These are phyloP conservation scores for Eucalyptus caleyi DNA, from an alignment of 345 rosid genomes.

Conservation along the genomic window DNA sequence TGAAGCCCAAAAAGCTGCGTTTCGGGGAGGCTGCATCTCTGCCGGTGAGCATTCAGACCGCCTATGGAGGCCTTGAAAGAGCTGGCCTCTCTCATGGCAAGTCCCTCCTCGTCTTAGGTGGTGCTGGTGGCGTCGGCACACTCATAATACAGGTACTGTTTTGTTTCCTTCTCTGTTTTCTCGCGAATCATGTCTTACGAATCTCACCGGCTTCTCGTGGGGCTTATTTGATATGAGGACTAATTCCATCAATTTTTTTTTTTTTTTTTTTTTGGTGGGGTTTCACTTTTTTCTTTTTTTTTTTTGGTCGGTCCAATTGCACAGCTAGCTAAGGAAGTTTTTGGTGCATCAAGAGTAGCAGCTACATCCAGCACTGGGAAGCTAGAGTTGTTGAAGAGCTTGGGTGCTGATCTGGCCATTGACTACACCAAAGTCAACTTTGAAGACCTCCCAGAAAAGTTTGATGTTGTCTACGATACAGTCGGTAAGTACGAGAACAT, in stretches of 20 bases:
- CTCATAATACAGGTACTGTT: slow-evolving; percentile 59
- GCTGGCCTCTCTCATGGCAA: slow-evolving; percentile 62
- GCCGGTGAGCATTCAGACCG: slow-evolving; percentile 70
- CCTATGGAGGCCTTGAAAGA: slow-evolving; percentile 63
- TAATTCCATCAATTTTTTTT: background rate
- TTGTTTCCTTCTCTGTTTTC: background rate
- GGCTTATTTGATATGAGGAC: background rate
- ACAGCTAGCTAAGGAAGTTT: slow-evolving; percentile 73
- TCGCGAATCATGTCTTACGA: background rate
- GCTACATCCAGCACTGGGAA: slow-evolving; percentile 78
- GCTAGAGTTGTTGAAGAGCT: slow-evolving; percentile 47
- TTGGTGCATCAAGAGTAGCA: slow-evolving; percentile 65
- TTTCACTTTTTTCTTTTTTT: background rate
- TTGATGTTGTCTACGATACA: slow-evolving; percentile 69
- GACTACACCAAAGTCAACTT: slow-evolving; percentile 78
- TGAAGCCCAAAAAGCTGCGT: slow-evolving; percentile 61
- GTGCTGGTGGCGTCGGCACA: slow-evolving; percentile 95
- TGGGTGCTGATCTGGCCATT: slow-evolving; percentile 78
- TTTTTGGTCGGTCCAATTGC: background rate
- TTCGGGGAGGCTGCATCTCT: slow-evolving; percentile 67
- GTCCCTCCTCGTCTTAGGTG: slow-evolving; percentile 77
- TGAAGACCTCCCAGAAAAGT: slow-evolving; percentile 67
- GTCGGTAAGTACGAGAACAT: slow-evolving; percentile 27
- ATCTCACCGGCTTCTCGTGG: background rate
- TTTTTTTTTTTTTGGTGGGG: too few species aligned